phyloP scores from a whole-genome alignment of 2,329 filamentous ascomycete species.

The Mariannaea elegans region DNA sequence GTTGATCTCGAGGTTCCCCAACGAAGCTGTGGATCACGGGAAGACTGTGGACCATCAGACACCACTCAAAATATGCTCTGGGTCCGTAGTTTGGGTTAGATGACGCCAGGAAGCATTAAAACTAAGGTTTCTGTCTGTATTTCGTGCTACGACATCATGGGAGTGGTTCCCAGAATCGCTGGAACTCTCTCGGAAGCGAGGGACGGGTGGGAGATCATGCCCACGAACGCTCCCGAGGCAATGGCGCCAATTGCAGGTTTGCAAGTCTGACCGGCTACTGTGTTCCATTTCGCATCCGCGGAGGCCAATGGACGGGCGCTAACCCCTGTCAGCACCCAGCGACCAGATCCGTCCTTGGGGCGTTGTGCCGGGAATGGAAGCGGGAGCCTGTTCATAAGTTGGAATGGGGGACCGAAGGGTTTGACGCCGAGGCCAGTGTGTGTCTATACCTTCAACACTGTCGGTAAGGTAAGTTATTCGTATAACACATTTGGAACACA shows the following conservation, averaged over 20 bases:
- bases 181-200: conserved; percentile 1
- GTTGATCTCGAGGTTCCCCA: conserved; percentile 6
- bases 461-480: too few species aligned
- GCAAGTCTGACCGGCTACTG: conserved; percentile 7
- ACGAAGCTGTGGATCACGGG: conserved; percentile 1
- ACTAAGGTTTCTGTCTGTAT: neutral
- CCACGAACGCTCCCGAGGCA: conserved; percentile 25
- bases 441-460: too few species aligned
- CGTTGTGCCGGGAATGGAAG: conserved; percentile 14
- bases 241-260: conserved; percentile 16
- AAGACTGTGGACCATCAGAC: neutral
- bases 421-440: conserved; percentile 9
- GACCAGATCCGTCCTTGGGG: conserved; percentile 12
- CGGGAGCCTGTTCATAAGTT: conserved; percentile 1
- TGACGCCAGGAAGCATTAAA: neutral
- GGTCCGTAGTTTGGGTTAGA: neutral
- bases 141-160: neutral
- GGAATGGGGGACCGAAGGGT: neutral
- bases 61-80: neutral
- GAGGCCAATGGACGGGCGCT: conserved; percentile 3
- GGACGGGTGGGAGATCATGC: conserved; percentile 1
- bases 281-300: conserved; percentile 1
- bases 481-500: conserved; percentile 13
- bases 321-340: conserved; percentile 7
- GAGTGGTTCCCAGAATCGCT: neutral